Base-by-base conservation (phyloP, 257 asterid species). In the Dorcoceras hygrometricum region DNA sequence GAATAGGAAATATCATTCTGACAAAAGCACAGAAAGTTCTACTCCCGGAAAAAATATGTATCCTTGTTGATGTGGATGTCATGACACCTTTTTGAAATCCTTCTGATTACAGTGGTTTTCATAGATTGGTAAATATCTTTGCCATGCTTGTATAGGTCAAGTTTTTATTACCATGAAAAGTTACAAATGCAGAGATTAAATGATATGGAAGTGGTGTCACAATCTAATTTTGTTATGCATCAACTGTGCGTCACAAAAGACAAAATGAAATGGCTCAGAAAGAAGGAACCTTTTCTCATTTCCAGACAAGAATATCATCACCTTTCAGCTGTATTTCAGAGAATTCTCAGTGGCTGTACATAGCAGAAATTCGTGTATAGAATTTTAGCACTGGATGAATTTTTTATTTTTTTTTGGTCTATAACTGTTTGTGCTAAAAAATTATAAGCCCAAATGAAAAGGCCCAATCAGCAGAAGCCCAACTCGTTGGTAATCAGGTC, bases 361-460 rank as follows among this genome's bases (percentile, higher is more conserved):
- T 10, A 63, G 22, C 51, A 76, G 60, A 70, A 28, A 68, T 66
- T 48, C 20, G 58, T 50, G 11, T 12, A 32, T 18, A 53, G 32
- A 27, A 32, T 69, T 24, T 12, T 34, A 25, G 16, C 22, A 25
- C n/a, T 22, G 23, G 1, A 39, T 39, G n/a, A n/a, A n/a, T n/a
- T n/a, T n/a, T n/a, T n/a, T n/a, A n/a, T n/a, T n/a, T n/a, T n/a
- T n/a, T n/a, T n/a, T n/a, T n/a, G n/a, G n/a, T n/a, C n/a, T n/a
- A n/a, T n/a, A n/a, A n/a, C n/a, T n/a, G n/a, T n/a, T n/a, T n/a
- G n/a, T n/a, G n/a, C n/a, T n/a, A n/a, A n/a, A n/a, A n/a, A n/a
- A n/a, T n/a, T n/a, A n/a, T n/a, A n/a, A n/a, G n/a, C n/a, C n/a
- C n/a, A n/a, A n/a, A n/a, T n/a, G n/a, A n/a, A n/a, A n/a, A n/a